These are phyloP conservation scores for Aspergillus sp. DNA, from an alignment of 2,329 filamentous ascomycete genomes.

Conservation along the genomic window DNA sequence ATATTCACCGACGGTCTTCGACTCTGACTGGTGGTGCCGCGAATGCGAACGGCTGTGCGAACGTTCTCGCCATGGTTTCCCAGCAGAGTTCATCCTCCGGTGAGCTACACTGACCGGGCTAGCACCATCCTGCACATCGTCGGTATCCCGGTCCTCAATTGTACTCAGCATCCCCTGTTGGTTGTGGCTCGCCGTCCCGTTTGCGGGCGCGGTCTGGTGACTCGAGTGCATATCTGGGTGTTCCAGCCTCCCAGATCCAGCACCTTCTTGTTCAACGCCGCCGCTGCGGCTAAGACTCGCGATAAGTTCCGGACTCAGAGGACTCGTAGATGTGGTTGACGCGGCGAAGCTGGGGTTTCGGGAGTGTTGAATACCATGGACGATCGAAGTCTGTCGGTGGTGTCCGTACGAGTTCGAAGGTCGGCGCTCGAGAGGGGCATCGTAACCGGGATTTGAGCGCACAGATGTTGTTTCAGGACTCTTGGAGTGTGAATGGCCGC, in stretches of 20 bases:
- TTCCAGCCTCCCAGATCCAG: conserved; percentile 35
- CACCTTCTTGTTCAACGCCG: conserved; percentile 55
- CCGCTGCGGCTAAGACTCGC: conserved; percentile 66
- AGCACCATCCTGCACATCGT: conserved; percentile 29
- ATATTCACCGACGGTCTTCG: conserved; percentile 96
- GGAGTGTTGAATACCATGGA: conserved; percentile 90
- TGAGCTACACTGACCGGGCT: conserved; percentile 36
- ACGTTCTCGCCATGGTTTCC: conserved; percentile 71
- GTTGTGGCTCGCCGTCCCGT: conserved; percentile 37
- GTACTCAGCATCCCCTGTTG: conserved; percentile 38
- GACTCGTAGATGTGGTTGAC: conserved; percentile 75
- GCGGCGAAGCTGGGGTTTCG: conserved; percentile 76
- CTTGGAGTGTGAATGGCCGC: conserved; percentile 48
- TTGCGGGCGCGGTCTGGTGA: conserved; percentile 45
- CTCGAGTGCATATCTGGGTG: conserved; percentile 36
- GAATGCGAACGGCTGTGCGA: conserved; percentile 77
- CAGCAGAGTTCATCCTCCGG: conserved; percentile 60
- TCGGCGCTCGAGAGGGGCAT: conserved; percentile 45
- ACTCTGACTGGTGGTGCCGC: conserved; percentile 69
- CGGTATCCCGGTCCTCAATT: conserved; percentile 44
- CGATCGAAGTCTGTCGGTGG: conserved; percentile 94
- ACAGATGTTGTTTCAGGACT: conserved; percentile 44
- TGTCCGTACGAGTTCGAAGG: conserved; percentile 72
- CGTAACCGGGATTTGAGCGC: conserved; percentile 42
- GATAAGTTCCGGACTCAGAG: conserved; percentile 85